Conservation (phyloP, 176 grass and related monocot species). For the Oryza rufipogon region DNA sequence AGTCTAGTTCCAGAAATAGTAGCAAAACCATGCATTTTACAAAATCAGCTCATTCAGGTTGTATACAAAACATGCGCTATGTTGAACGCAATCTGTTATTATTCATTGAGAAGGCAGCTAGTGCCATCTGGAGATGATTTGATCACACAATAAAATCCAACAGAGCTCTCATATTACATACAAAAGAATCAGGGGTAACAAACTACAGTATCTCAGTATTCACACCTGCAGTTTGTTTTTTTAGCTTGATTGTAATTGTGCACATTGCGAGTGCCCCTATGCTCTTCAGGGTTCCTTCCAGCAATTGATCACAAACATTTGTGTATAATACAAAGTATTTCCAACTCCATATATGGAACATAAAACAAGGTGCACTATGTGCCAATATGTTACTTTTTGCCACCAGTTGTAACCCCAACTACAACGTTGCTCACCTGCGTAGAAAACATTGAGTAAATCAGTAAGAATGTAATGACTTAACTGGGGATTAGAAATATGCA, state of each 20-base stretch:
- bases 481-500: not conserved
- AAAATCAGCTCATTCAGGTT: not conserved
- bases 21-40: slow-evolving; percentile 32
- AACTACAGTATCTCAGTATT: slow-evolving; percentile 34
- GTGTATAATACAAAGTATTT: slow-evolving; percentile 49
- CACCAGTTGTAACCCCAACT: slow-evolving; percentile 65
- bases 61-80: slow-evolving; percentile 1
- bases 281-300: slow-evolving; percentile 17
- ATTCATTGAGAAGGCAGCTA: slow-evolving; percentile 33
- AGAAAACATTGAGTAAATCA: not conserved
- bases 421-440: slow-evolving; percentile 76
- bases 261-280: not conserved
- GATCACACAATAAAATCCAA: slow-evolving; percentile 36
- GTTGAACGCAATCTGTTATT: slow-evolving; percentile 22
- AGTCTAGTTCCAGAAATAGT: not conserved
- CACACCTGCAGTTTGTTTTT: slow-evolving; percentile 29
- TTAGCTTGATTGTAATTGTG: not conserved
- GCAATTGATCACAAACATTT: slow-evolving; percentile 28
- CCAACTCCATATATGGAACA: slow-evolving; percentile 43
- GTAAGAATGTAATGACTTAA: not conserved
- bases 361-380: slow-evolving; percentile 28
- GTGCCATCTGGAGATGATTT: slow-evolving; percentile 25
- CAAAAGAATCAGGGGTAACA: slow-evolving; percentile 54
- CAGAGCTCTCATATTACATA: slow-evolving; percentile 51
- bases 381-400: slow-evolving; percentile 43